Evolutionary conservation across 106 monocot genomes (phyloP), one percentile per base, ranked within the genome.

Genomic region (Agapanthus africanus): DNA sequence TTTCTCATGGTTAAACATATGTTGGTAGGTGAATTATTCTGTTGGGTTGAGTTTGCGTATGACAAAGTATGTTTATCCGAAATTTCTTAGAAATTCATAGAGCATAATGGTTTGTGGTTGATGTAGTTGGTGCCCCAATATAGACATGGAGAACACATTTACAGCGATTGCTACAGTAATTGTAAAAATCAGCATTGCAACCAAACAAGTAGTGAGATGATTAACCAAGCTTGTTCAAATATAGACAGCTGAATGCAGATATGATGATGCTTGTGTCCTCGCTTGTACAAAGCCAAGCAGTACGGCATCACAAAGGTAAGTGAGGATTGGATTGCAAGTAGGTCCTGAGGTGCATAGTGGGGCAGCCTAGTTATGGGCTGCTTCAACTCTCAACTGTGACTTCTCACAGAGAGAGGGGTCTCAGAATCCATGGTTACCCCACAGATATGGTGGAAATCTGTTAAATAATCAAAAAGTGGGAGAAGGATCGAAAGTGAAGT

Each of bases 341-440:
- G 27, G 42, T 6, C 66, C 66, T 28, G 14, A 30, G 6, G 14
- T 66, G 26, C 40, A 65, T 66, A 47, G 46, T n/a, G 61, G 16
- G 61, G n/a, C 7, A 62, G 36, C 36, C 7, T 36, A 36, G 61
- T 62, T 18, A 62, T 57, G 56, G 36, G 61, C 36, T 31, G 34
- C 14, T 36, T 62, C n/a, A 62, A 57, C 30, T 31, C n/a, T n/a
- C n/a, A n/a, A n/a, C n/a, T n/a, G 30, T 31, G 27, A 30, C 2
- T 57, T 57, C 30, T 27, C 31, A 13, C 30, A 32, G 64, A 15
- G 66, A 7, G 11, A 23, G 42, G 23, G 4, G 42, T 66, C 42
- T 44, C 44, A 44, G 66, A 66, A 66, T 66, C 66, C 22, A 40
- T 41, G 66, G 11, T 8, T 44, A 23, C 42, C 21, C 44, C 42